Conservation (phyloP, 1,284 basidiomycete genomes). For the Butyriboletus appendiculatus region DNA sequence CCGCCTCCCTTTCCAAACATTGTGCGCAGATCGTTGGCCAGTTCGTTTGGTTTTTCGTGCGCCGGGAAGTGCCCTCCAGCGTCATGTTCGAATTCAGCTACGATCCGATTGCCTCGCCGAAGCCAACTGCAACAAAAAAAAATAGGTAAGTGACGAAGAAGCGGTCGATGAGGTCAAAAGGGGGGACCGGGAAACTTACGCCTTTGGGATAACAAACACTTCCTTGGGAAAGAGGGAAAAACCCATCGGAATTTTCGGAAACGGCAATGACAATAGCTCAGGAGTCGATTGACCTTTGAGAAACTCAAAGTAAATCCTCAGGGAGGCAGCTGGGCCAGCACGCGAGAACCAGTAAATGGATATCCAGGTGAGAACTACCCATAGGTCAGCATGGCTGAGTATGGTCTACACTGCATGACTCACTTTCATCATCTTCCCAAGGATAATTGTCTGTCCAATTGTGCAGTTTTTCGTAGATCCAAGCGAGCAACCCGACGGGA, state of each 20-base stretch:
- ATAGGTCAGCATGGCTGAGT: background rate
- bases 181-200: conserved; percentile 31
- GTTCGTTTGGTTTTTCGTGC: conserved; percentile 36
- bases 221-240: conserved; percentile 53
- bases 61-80: conserved; percentile 46
- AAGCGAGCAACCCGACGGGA: conserved; percentile 57
- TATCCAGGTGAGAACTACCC: conserved; percentile 56
- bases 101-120: conserved; percentile 18
- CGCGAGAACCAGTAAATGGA: conserved; percentile 61
- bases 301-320: conserved; percentile 56
- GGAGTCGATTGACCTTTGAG: background rate
- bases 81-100: conserved; percentile 33
- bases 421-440: conserved; percentile 54
- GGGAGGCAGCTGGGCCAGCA: conserved; percentile 52
- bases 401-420: background rate
- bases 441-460: conserved; percentile 52
- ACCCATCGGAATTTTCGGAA: conserved; percentile 45
- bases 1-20: conserved; percentile 46
- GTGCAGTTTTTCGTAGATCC: conserved; percentile 62
- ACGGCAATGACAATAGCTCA: fast-evolving
- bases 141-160: too few species aligned
- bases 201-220: conserved; percentile 36
- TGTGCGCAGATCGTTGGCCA: conserved; percentile 40
- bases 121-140: conserved; percentile 21
- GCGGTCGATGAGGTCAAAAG: too few species aligned